Evolutionary conservation across 768 basidiomycete genomes (phyloP), one percentile per base, ranked within the genome.

Genomic region (Antrodiella citrinella): DNA sequence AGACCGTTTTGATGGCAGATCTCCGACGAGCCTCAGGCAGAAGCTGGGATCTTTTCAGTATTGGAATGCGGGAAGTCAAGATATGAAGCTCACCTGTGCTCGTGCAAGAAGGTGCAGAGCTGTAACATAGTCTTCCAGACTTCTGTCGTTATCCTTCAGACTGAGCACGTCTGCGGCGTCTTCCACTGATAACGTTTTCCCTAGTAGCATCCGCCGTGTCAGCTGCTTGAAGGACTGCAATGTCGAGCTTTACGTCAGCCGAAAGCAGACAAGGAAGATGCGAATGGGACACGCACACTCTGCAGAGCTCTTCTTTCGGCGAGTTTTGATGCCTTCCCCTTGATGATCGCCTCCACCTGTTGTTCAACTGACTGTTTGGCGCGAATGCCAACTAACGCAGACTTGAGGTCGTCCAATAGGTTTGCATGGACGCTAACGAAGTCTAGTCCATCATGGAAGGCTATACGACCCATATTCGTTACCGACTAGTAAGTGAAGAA

Each of bases 391-490:
- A 62, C 67, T 24, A 78, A 68, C 11, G 67, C 72, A 22, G 69
- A 62, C 55, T 70, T 78, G 63, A 94, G 81, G 40, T 86, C 77
- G 3, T 77, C 69, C 4, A 80, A 54, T 2, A 98, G 67, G 3
- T 72, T 72, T 57, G 86, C 79, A 56, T 95, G 92, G 2, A 95
- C 84, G 50, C 83, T 84, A 56, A 96, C 75, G 53, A 94, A 83
- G 66, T 98, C 91, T 45, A 97, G 75, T 22, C 78, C 80, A 57
- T 92, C 83, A 58, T 97, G 90, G 71, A 93, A 86, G 2, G 76
- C 91, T 93, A 55, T 0, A 26, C 26, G 35, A 22, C 22, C 11
- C 23, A 18, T 4, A 21, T 4, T n/a, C 19, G 40, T 38, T 38
- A 26, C 18, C 35, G 20, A 12, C 4, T 20, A 18, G 13, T n/a